Base-by-base conservation (phyloP, 495 filamentous ascomycete species). In the Pyronema omphalodes region DNA sequence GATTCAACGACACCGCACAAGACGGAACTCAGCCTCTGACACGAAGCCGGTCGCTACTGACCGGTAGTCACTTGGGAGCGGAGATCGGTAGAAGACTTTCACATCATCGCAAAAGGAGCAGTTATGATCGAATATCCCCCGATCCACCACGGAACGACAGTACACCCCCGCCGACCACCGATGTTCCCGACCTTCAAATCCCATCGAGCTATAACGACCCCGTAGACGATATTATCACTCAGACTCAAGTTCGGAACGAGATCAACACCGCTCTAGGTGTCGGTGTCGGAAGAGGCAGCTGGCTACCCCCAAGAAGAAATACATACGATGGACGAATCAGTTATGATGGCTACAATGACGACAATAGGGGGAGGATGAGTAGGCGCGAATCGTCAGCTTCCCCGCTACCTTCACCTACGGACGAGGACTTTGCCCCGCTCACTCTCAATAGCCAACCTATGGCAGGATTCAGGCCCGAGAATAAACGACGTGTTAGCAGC, bases 381-480 rank as follows among this genome's bases (percentile, higher is more conserved):
- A 81, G 55, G 71, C 78, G 45, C 66, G 70, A 18, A 66, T 29
- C 23, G 23, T 29, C 23, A 29, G 23, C 23, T 29, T 29, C 23
- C 23, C 23, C 23, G 23, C 23, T 29, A 29, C 23, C 23, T 29
- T 29, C 23, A 29, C 23, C 23, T 29, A 67, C 14, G 9, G 52
- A 54, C 19, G 14, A 61, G 67, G 46, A 94, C 60, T 74, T 71
- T 6, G 74, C 77, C 36, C 79, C 77, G 52, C 71, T 91, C 57
- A 86, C 82, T 19, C 71, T 77, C 58, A 73, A 75, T 55, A 63
- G 78, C 12, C 81, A 86, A 64, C 83, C 83, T 41, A 82, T 88
- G 33, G 74, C 75, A 56, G 81, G 83, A 44, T 72, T 65, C 57
- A 40, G 68, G 66, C 53, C 68, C 58, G 46, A 59, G 52, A 57